A percentile compares a stretch with the other conserved stretches of the same genome.
These are phyloP conservation scores for Ustilago nuda DNA, from an alignment of 1,284 basidiomycete species.

Conservation along the genomic window DNA sequence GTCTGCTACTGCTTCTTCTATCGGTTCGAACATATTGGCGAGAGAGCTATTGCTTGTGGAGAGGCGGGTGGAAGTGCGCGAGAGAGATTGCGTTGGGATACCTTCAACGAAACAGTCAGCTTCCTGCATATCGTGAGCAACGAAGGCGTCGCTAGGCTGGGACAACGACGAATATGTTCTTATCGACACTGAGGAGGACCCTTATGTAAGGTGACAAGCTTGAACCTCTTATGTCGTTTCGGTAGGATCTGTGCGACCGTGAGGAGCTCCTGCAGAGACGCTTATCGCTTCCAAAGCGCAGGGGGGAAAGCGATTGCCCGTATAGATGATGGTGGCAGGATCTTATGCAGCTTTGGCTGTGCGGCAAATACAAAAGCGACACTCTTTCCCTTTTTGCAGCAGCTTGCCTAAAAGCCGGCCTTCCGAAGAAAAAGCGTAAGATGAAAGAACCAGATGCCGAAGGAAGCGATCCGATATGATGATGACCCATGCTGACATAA, in stretches of 20 bases:
- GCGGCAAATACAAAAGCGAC: too few species aligned
- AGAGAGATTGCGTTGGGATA: not conserved
- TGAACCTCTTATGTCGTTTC: too few species aligned
- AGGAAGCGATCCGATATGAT: too few species aligned
- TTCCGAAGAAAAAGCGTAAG: slow-evolving; percentile 4
- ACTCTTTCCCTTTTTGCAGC: not conserved
- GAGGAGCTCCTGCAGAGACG: not conserved
- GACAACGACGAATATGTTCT: not conserved
- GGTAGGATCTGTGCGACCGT: too few species aligned
- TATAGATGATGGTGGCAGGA: not conserved
- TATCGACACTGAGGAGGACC: too few species aligned
- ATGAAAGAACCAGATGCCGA: not conserved
- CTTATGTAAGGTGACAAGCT: too few species aligned
- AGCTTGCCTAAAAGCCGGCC: slow-evolving; percentile 14
- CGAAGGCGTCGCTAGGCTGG: too few species aligned
- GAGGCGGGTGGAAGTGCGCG: not conserved
- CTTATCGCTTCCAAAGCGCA: too few species aligned
- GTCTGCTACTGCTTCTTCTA: slow-evolving; percentile 56
- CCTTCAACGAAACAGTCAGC: too few species aligned
- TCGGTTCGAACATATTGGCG: slow-evolving; percentile 59
- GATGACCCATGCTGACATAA: too few species aligned
- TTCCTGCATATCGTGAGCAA: too few species aligned
- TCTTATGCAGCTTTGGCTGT: not conserved
- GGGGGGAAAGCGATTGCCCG: not conserved
- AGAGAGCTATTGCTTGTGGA: not conserved